These are phyloP conservation scores for Curvularia eragrostidis DNA, from an alignment of 2,329 filamentous ascomycete species.

Conservation along the genomic window DNA sequence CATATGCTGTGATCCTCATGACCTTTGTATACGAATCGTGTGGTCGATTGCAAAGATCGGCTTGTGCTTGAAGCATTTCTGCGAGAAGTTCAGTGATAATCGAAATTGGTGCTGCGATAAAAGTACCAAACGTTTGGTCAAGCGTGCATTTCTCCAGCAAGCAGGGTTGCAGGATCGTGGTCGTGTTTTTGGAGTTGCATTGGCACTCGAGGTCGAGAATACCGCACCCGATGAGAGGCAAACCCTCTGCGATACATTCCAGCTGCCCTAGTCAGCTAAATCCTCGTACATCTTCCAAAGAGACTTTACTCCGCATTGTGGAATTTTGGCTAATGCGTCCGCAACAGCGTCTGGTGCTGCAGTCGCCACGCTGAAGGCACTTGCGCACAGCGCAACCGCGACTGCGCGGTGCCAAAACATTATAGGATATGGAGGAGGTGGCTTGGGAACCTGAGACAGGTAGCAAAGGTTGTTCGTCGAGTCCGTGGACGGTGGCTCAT, in stretches of 20 bases:
- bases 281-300: background rate
- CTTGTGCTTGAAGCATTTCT: slow-evolving; percentile 7
- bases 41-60: slow-evolving; percentile 8
- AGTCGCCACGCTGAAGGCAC: background rate
- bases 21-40: slow-evolving; percentile 1
- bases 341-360: background rate
- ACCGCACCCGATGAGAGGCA: slow-evolving; percentile 8
- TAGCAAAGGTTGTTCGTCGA: background rate
- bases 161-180: slow-evolving; percentile 11
- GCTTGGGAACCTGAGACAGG: background rate
- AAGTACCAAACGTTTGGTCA: slow-evolving; percentile 7
- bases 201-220: slow-evolving; percentile 11
- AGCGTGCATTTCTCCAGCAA: slow-evolving; percentile 5
- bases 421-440: background rate
- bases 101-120: background rate
- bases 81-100: background rate
- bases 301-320: background rate
- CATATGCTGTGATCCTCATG: slow-evolving; percentile 7
- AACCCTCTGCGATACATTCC: slow-evolving; percentile 6
- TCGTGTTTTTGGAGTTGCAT: slow-evolving; percentile 15
- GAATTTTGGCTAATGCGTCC: background rate
- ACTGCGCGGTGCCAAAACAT: background rate
- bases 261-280: slow-evolving; percentile 2
- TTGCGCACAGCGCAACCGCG: background rate
- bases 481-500: background rate